A percentile compares a stretch with the other conserved stretches of the same genome.
These are phyloP conservation scores for Russula emetica DNA, from an alignment of 768 basidiomycete species.

Conservation along the genomic window DNA sequence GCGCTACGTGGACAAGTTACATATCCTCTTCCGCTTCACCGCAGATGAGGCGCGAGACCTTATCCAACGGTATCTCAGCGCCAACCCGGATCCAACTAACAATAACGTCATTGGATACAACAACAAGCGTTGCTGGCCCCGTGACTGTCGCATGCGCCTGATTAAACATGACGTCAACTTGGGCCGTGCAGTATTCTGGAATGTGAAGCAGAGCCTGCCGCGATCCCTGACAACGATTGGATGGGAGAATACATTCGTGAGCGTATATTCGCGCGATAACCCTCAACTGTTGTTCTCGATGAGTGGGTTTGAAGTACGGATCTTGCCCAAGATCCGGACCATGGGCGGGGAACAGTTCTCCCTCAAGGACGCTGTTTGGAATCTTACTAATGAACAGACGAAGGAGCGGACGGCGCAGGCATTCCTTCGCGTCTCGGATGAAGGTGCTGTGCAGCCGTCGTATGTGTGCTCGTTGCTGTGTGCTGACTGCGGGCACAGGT, in stretches of 20 bases:
- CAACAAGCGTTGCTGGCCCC: constrained; percentile 99
- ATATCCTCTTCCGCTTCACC: constrained; percentile 95
- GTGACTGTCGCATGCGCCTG: constrained; percentile 97
- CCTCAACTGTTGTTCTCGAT: constrained; percentile 97
- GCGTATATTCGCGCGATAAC: constrained; percentile 96
- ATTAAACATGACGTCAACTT: constrained; percentile 99
- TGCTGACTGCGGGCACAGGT: constrained; percentile 40
- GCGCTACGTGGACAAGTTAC: constrained; percentile 90
- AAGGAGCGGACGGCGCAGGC: constrained; percentile 98
- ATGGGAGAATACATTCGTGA: constrained; percentile 98
- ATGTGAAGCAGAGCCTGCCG: constrained; percentile 95
- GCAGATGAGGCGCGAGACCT: constrained; percentile 97
- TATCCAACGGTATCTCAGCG: constrained; percentile 95
- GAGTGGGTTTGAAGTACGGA: constrained; percentile 98
- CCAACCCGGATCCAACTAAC: constrained; percentile 97
- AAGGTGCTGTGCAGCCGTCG: constrained; percentile 45
- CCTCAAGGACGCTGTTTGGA: constrained; percentile 94
- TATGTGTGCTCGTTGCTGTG: neutral
- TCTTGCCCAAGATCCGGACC: constrained; percentile 92
- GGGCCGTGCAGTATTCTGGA: constrained; percentile 98
- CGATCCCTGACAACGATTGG: constrained; percentile 96
- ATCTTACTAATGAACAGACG: constrained; percentile 92
- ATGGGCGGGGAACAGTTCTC: constrained; percentile 97
- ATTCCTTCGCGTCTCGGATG: constrained; percentile 95
- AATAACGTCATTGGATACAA: constrained; percentile 99